Percentiles rank a stretch among this genome's conserved stretches.
phyloP scores from a whole-genome alignment of 179 eudicot genomes.

The Amaranthus tricolor region DNA sequence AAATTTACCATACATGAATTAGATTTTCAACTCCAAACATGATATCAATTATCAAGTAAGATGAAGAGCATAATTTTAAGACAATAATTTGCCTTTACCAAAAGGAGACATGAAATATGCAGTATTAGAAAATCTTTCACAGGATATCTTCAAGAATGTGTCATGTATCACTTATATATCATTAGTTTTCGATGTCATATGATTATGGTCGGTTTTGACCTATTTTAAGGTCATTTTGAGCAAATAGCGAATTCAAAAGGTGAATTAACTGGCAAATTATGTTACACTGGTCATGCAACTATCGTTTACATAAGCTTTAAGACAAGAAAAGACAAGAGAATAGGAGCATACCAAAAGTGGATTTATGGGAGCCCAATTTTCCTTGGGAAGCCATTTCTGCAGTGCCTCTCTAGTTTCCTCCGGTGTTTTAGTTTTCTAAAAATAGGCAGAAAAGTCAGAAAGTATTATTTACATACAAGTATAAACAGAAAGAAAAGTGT shows the following conservation, averaged over 20 bases:
- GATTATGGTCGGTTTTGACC: no score
- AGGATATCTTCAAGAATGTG: no score
- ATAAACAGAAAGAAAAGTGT: neutral
- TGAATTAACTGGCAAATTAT: no score
- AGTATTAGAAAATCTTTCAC: no score
- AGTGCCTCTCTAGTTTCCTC: conserved; percentile 81
- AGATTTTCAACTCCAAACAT: no score
- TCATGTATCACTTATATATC: no score
- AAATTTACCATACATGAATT: no score
- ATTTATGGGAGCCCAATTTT: conserved; percentile 89
- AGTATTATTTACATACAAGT: neutral
- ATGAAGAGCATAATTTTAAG: neutral
- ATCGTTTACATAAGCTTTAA: neutral
- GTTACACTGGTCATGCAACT: neutral
- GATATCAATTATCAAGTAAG: neutral
- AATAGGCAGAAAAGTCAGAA: neutral
- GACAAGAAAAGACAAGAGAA: conserved; percentile 7
- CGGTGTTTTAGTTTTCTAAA: conserved; percentile 68
- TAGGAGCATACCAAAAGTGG: conserved; percentile 69
- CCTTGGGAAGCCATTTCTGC: conserved; percentile 92
- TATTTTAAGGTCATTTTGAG: no score
- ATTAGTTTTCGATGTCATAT: no score
- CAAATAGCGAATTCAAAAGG: no score
- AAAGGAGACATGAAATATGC: no score
- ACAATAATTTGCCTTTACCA: no score